A percentile compares a stretch with the other conserved stretches of the same genome.
These are phyloP conservation scores for Astrocystis sublimbata DNA, from an alignment of 495 filamentous ascomycete genomes.

Conservation along the genomic window DNA sequence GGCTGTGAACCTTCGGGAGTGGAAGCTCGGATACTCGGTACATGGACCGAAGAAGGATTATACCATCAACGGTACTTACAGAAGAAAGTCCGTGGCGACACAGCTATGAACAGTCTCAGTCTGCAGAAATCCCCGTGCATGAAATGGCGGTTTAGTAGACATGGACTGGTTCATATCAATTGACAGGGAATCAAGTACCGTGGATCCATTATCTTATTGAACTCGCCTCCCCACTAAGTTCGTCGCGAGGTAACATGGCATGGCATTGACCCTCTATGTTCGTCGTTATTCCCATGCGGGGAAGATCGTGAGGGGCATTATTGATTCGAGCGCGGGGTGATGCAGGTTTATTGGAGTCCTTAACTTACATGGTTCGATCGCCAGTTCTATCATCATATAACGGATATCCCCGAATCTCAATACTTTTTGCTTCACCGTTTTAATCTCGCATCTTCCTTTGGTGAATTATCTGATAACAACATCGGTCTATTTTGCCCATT, in stretches of 20 bases:
- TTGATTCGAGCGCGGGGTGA: background rate
- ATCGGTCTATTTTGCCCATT: background rate
- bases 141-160: background rate
- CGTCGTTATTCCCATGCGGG: constrained; percentile 1
- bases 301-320: background rate
- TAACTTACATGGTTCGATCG: background rate
- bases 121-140: no score
- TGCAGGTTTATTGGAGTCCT: background rate
- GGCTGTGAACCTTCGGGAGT: constrained; percentile 52
- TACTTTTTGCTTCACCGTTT: background rate
- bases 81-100: constrained; percentile 19
- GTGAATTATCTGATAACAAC: background rate
- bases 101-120: background rate
- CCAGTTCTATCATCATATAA: background rate
- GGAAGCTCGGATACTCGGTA: constrained; percentile 61
- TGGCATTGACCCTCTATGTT: background rate
- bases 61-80: constrained; percentile 54
- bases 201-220: background rate
- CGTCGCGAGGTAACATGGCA: background rate
- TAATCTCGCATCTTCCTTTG: background rate
- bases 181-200: background rate
- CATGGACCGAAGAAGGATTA: constrained; percentile 72
- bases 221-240: background rate
- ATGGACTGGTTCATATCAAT: background rate
- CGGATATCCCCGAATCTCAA: background rate